phyloP scores from a whole-genome alignment of 2,329 filamentous ascomycete genomes.

The Purpureocillium takamizusanense region DNA sequence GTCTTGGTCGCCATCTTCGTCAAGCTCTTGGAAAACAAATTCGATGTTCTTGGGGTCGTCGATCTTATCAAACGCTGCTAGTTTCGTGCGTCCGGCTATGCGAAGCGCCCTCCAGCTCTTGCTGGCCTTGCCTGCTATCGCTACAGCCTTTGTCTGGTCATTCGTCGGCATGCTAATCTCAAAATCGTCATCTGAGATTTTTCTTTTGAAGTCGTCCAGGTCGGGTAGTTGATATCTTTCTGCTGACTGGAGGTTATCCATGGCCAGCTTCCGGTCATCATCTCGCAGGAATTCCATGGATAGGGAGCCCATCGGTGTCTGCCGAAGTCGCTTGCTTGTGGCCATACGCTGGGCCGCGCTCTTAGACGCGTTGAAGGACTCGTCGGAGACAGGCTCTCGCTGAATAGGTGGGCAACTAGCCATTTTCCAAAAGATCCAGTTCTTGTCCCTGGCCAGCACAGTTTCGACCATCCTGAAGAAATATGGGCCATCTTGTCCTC shows the following conservation, averaged over 20 bases:
- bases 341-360: slow-evolving; percentile 56
- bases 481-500: slow-evolving; percentile 76
- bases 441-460: slow-evolving; percentile 90
- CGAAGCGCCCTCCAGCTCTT: slow-evolving; percentile 86
- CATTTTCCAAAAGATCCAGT: slow-evolving; percentile 98
- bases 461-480: slow-evolving; percentile 97
- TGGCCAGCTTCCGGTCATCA: slow-evolving; percentile 44
- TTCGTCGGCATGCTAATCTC: slow-evolving; percentile 75
- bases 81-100: slow-evolving; percentile 63
- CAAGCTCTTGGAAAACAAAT: slow-evolving; percentile 43
- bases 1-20: slow-evolving; percentile 25
- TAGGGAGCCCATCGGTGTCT: slow-evolving; percentile 62
- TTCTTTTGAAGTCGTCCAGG: slow-evolving; percentile 59
- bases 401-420: slow-evolving; percentile 87
- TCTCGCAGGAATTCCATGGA: slow-evolving; percentile 72
- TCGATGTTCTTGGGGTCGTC: slow-evolving; percentile 69
- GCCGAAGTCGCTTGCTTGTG: slow-evolving; percentile 60
- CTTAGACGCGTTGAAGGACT: slow-evolving; percentile 63
- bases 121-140: slow-evolving; percentile 68
- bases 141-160: slow-evolving; percentile 44
- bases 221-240: slow-evolving; percentile 60
- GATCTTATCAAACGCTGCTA: slow-evolving; percentile 77
- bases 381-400: slow-evolving; percentile 58
- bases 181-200: slow-evolving; percentile 72
- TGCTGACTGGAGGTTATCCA: slow-evolving; percentile 61